A percentile compares a stretch with the other conserved stretches of the same genome.
phyloP scores from a whole-genome alignment of 768 basidiomycete species.

The Mycena indigotica region DNA sequence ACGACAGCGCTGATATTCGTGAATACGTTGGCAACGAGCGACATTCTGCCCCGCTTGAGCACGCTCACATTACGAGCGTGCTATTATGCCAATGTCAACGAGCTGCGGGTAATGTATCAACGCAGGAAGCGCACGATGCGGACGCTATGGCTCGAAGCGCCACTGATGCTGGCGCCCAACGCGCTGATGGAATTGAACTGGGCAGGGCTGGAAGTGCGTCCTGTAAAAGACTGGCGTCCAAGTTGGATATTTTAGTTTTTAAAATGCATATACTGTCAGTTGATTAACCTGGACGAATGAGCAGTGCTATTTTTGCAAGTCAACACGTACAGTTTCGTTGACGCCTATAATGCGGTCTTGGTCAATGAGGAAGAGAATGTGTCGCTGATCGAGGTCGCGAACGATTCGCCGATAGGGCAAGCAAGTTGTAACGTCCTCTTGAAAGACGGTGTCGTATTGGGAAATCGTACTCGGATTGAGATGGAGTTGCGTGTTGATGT shows the following conservation, averaged over 20 bases:
- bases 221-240: too few species aligned
- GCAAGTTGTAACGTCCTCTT: conserved; percentile 1
- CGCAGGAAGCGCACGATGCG: not conserved
- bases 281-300: not conserved
- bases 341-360: conserved; percentile 12
- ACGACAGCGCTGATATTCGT: not conserved
- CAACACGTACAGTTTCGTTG: conserved; percentile 3
- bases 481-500: not conserved
- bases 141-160: not conserved
- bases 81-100: not conserved
- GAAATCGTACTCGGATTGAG: conserved; percentile 2
- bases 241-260: too few species aligned
- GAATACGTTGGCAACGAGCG: not conserved
- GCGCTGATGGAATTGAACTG: not conserved
- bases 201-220: not conserved
- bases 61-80: not conserved
- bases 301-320: not conserved
- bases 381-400: not conserved
- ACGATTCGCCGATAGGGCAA: conserved; percentile 7
- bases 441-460: not conserved
- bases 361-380: conserved; percentile 8
- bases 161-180: not conserved
- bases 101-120: not conserved
- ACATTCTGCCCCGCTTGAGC: not conserved
- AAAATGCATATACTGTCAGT: conserved; percentile 8